Base-by-base conservation (phyloP, 2,329 filamentous ascomycete genomes). In the Bisporella sp. region DNA sequence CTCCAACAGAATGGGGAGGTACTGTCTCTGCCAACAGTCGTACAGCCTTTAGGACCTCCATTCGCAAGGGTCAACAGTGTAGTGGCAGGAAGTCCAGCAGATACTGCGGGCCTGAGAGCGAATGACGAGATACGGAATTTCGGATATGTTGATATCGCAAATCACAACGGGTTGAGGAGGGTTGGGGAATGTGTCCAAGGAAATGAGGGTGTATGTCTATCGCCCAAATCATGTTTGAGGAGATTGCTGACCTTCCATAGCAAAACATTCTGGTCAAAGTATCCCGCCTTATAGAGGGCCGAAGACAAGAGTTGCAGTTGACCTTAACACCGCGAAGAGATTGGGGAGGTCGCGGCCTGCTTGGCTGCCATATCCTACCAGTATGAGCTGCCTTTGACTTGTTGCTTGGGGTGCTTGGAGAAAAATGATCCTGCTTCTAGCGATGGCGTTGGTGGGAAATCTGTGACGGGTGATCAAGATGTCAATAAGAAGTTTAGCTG, bases 61-160 rank as follows among this genome's bases (percentile, higher is more conserved):
- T 99, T 99, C 66, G 93, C 93, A 32, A 93, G 82, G 66, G 88
- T 99, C 59, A 96, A 96, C 64, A 87, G 79, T 48, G 87, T 99
- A 7, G 82, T 85, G 35, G 68, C 78, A 21, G 78, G 77, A 47
- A 93, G 92, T 62, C 93, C 93, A 9, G 93, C 93, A 7, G 85
- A 87, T 35, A 71, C 78, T 48, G 91, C 93, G 30, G 93, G 93
- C 2, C 71, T 99, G 58, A 84, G 83, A 66, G 71, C 79, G 2
- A 91, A 88, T 29, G 93, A 99, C 69, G 75, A 81, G 63, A 85
- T 99, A 57, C 82, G 85, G 53, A 85, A 78, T 62, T 96, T 99
- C 72, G 93, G 92, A 54, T 83, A 81, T 60, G 88, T 91, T 41
- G 89, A 92, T 64, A 83, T 78, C 70, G 74, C 80, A 57, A 97